Evolutionary conservation across 805 yeast species (phyloP).

Genomic region (Vanderwaltozyma tropicalis): DNA sequence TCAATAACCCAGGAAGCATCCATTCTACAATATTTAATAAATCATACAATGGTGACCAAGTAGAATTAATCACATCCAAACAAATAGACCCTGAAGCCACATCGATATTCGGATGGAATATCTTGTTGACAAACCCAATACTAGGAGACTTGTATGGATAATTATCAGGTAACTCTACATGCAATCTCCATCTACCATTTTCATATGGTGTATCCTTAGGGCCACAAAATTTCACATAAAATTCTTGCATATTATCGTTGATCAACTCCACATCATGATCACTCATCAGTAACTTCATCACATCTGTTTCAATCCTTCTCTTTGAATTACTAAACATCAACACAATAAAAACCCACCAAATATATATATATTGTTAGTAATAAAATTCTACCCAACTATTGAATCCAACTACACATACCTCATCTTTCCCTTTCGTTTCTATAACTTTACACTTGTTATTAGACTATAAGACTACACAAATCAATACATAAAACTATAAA

Average conservation of each 20-base stretch:
- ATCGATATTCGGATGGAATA: slow-evolving; percentile 92
- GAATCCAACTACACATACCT: no score
- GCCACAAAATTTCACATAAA: slow-evolving; percentile 74
- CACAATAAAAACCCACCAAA: neutral
- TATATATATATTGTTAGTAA: no score
- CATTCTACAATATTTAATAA: slow-evolving; percentile 82
- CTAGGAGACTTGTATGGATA: slow-evolving; percentile 95
- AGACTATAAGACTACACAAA: no score
- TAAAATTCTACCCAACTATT: no score
- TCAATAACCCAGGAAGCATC: slow-evolving; percentile 81
- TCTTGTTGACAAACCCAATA: slow-evolving; percentile 83
- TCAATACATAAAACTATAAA: no score
- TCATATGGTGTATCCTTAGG: slow-evolving; percentile 83
- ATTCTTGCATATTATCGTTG: slow-evolving; percentile 79
- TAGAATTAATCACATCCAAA: slow-evolving; percentile 89
- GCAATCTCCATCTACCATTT: slow-evolving; percentile 81
- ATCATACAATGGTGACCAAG: slow-evolving; percentile 98
- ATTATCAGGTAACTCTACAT: slow-evolving; percentile 89
- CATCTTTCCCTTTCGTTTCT: no score
- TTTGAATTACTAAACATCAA: slow-evolving; percentile 16
- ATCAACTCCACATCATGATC: slow-evolving; percentile 79
- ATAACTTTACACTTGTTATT: no score
- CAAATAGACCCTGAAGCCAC: slow-evolving; percentile 87
- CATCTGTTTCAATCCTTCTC: slow-evolving; percentile 77
- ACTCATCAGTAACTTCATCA: slow-evolving; percentile 89